Evolutionary conservation across 495 filamentous ascomycete species (phyloP).

Genomic region (Cryomyces antarcticus): DNA sequence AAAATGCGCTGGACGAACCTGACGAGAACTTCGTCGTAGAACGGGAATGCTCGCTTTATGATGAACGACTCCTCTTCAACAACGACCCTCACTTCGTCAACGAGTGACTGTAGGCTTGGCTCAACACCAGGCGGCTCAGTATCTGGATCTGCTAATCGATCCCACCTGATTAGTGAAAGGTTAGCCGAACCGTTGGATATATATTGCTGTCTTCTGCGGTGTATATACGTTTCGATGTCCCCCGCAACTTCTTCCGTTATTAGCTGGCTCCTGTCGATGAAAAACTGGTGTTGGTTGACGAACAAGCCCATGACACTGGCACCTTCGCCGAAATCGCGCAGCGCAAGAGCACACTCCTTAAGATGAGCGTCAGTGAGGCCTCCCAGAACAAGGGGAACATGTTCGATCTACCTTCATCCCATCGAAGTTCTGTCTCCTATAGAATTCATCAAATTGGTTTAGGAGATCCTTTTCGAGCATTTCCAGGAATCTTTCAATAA

Average conservation of each 20-base stretch:
- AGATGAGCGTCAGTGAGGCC: not conserved
- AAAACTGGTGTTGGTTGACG: slow-evolving; percentile 98
- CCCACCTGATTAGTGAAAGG: slow-evolving; percentile 28
- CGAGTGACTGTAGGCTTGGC: slow-evolving; percentile 69
- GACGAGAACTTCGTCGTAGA: slow-evolving; percentile 77
- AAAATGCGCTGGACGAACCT: slow-evolving; percentile 91
- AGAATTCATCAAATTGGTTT: slow-evolving; percentile 91
- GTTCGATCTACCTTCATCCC: slow-evolving; percentile 39
- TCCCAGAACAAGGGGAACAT: not conserved
- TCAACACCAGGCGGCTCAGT: slow-evolving; percentile 79
- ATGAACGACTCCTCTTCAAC: slow-evolving; percentile 92
- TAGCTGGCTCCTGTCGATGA: slow-evolving; percentile 80
- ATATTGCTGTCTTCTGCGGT: not conserved
- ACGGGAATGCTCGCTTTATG: slow-evolving; percentile 88
- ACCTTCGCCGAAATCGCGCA: slow-evolving; percentile 91
- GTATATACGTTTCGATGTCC: slow-evolving; percentile 46
- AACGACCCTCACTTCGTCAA: slow-evolving; percentile 89
- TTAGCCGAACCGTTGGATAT: not conserved
- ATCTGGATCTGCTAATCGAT: slow-evolving; percentile 83
- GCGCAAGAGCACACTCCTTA: slow-evolving; percentile 57
- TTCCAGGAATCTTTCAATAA: slow-evolving; percentile 94
- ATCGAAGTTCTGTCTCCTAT: slow-evolving; percentile 80
- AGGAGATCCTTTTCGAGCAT: slow-evolving; percentile 86
- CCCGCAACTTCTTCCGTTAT: slow-evolving; percentile 76
- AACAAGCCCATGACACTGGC: slow-evolving; percentile 85